Percentiles rank a stretch among this genome's conserved stretches.
These are phyloP conservation scores for Spergularia azorica DNA, from an alignment of 179 eudicot genomes.

Conservation along the genomic window DNA sequence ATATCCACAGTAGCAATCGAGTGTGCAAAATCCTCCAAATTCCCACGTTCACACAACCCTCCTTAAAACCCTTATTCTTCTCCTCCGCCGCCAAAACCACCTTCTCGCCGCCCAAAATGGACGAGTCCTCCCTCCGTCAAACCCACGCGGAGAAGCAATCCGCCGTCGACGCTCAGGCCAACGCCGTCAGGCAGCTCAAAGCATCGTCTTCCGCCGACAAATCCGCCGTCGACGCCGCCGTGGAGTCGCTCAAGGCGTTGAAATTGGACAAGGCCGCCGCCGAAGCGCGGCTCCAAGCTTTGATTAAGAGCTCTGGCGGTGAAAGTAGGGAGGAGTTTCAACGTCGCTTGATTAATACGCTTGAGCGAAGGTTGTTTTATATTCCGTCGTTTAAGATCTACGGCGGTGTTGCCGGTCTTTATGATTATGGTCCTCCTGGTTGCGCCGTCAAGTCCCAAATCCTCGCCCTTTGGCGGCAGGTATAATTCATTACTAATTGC, in stretches of 20 bases:
- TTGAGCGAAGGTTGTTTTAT: conserved; percentile 74
- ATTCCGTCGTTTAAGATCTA: conserved; percentile 89
- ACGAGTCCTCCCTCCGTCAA: conserved; percentile 46
- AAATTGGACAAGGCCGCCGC: conserved; percentile 49
- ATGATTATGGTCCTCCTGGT: conserved; percentile 92
- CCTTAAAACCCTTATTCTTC: conserved; percentile 17
- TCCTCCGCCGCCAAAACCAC: conserved; percentile 1
- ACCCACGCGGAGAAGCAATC: conserved; percentile 40
- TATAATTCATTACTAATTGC: neutral
- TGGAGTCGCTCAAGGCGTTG: conserved; percentile 38
- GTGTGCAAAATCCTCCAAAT: too few species aligned
- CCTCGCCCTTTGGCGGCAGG: conserved; percentile 96
- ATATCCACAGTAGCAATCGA: conserved; percentile 13
- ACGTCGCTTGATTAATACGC: conserved; percentile 60
- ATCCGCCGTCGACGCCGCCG: conserved; percentile 47
- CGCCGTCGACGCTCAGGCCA: conserved; percentile 49
- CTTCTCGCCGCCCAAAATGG: neutral
- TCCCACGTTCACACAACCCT: conserved; percentile 5
- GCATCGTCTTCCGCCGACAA: conserved; percentile 37
- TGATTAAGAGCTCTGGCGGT: conserved; percentile 34
- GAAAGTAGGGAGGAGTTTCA: conserved; percentile 70
- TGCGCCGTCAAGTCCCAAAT: conserved; percentile 82
- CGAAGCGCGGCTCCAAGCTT: conserved; percentile 39
- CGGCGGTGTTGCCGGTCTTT: conserved; percentile 84
- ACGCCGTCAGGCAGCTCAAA: conserved; percentile 47